These are phyloP conservation scores for Furcasterigmium furcatum DNA, from an alignment of 2,329 filamentous ascomycete genomes.

Conservation along the genomic window DNA sequence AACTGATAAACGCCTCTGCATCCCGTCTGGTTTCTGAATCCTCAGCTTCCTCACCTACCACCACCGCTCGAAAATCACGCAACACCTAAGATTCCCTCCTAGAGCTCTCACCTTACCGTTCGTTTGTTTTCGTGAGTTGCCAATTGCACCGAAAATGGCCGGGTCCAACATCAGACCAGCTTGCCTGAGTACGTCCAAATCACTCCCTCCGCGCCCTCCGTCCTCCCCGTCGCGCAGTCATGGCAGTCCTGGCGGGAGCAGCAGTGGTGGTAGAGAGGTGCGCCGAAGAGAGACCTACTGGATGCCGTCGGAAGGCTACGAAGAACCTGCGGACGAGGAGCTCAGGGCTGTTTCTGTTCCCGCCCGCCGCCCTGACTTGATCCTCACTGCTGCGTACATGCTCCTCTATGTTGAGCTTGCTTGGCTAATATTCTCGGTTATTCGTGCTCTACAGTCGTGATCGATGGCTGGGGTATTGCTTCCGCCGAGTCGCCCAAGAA, in stretches of 20 bases:
- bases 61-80: conserved; percentile 27
- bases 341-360: conserved; percentile 8
- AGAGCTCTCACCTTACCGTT: not conserved
- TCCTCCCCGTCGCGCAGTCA: conserved; percentile 7
- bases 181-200: conserved; percentile 54
- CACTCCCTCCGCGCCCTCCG: conserved; percentile 25
- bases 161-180: conserved; percentile 43
- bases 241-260: not conserved
- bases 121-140: not conserved
- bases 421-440: conserved; percentile 56
- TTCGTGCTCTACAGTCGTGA: conserved; percentile 72
- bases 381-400: conserved; percentile 31
- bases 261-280: not conserved
- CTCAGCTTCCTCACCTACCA: conserved; percentile 17
- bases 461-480: conserved; percentile 96
- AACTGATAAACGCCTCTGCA: conserved; percentile 4
- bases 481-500: conserved; percentile 75
- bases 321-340: not conserved
- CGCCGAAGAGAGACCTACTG: no score
- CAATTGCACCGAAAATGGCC: conserved; percentile 37
- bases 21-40: conserved; percentile 5
- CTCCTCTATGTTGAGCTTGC: conserved; percentile 54
- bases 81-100: conserved; percentile 11
- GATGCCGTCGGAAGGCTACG: not conserved
- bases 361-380: conserved; percentile 15